Conservation (phyloP, 164 flowering plant genomes). For the Aristolochia contorta region DNA sequence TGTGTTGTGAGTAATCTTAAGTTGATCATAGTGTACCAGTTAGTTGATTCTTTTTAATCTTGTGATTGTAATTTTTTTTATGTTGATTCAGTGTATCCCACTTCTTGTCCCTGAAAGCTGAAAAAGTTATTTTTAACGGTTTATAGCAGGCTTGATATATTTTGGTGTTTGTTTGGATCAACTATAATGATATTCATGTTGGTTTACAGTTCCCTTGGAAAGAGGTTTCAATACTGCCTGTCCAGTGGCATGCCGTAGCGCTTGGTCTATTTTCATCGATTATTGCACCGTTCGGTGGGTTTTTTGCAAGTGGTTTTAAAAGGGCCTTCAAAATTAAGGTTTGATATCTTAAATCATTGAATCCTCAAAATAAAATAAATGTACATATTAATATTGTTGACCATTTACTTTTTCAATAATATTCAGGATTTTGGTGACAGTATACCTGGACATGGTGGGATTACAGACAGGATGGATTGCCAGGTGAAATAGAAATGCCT, state of each 20-base stretch:
- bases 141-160: background rate
- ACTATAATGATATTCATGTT: background rate
- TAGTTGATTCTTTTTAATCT: too few species aligned
- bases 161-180: background rate
- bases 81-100: too few species aligned
- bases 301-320: conserved; percentile 96
- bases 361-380: background rate
- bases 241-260: conserved; percentile 86
- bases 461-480: conserved; percentile 98
- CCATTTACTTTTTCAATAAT: background rate
- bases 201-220: conserved; percentile 75
- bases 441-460: conserved; percentile 99
- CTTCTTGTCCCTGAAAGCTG: too few species aligned
- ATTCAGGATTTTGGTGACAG: conserved; percentile 96
- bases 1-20: too few species aligned
- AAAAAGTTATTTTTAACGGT: too few species aligned
- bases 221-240: conserved; percentile 66
- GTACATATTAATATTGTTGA: background rate
- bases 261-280: conserved; percentile 90
- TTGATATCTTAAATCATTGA: background rate
- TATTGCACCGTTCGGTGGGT: conserved; percentile 99
- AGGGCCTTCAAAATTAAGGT: conserved; percentile 98
- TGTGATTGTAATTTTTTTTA: too few species aligned
- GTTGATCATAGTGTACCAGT: too few species aligned
- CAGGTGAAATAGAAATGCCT: conserved; percentile 18